phyloP scores from a whole-genome alignment of 2,329 filamentous ascomycete genomes.

The Penicillium glabrum region DNA sequence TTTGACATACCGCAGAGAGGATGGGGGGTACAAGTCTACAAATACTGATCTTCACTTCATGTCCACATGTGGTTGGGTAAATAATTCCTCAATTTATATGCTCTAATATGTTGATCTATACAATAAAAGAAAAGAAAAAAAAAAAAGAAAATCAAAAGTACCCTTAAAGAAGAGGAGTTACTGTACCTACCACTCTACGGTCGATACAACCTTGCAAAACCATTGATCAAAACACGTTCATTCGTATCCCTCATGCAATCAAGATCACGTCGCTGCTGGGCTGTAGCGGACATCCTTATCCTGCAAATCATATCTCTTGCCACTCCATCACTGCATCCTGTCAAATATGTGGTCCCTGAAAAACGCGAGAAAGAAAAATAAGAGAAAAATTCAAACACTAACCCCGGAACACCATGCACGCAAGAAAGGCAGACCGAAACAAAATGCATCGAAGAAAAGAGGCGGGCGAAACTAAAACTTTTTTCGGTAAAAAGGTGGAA shows the following conservation, averaged over 20 bases:
- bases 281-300: background rate
- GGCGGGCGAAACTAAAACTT: conserved; percentile 21
- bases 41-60: background rate
- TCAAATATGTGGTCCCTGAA: conserved; percentile 5
- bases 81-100: background rate
- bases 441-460: conserved; percentile 18
- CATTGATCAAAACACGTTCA: conserved; percentile 13
- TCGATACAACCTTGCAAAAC: background rate
- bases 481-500: conserved; percentile 16
- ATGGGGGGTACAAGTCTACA: background rate
- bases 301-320: conserved; percentile 7
- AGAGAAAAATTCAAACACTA: conserved; percentile 16
- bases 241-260: conserved; percentile 13
- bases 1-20: background rate
- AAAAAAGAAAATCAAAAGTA: background rate
- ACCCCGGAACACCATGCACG: conserved; percentile 26
- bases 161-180: background rate
- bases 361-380: conserved; percentile 12
- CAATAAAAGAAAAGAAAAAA: background rate
- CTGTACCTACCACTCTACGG: background rate
- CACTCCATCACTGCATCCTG: conserved; percentile 6
- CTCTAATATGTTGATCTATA: background rate
- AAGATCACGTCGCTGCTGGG: conserved; percentile 5
- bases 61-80: background rate
- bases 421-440: conserved; percentile 10